Base-by-base conservation (phyloP, 2,329 filamentous ascomycete species). In the Xylariomycetidae sp. region DNA sequence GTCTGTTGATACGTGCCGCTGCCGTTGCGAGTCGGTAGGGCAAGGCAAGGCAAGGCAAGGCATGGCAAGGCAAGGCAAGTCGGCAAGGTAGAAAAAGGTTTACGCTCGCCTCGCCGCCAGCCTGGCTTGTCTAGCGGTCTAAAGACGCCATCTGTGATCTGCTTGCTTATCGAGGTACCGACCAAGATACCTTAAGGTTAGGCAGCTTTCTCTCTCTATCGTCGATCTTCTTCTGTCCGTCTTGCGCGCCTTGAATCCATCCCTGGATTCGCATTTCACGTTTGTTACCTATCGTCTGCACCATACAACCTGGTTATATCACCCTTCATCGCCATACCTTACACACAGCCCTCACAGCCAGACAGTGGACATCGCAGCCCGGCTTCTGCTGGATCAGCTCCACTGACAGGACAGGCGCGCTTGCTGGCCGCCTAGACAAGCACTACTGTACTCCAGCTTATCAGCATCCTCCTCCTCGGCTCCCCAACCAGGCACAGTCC, bases 371-470 rank as follows among this genome's bases (percentile, higher is more conserved):
- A 9, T 14, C 25, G 14, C 13, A 9, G 13, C 25, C 25, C 8
- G 25, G 8, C 8, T 23, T 14, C 25, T 8, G 25, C 25, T 26
- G 8, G 25, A 12, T 13, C 8, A 6, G 14, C 25, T 17, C 29
- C 29, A 20, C 29, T 14, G 10, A 31, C 8, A 23, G 20, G 8
- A 23, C 29, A 31, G 19, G 18, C 16, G 20, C 13, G 22, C 30
- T 32, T 32, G 16, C 30, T 25, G 25, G 8, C 14, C 19, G 19
- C 17, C 19, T 32, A 32, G 30, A 32, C 30, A 9, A 25, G 22
- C 30, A 13, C 22, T 33, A 33, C 31, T 33, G 23, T 33, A 33
- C 31, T 33, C 31, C 31, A 33, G 23, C 31, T 33, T 33, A 33
- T 33, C 31, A 26, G n/a, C 24, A 23, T 25, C 6, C 15, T 14